These are phyloP conservation scores for Pythium coloratum DNA, from an alignment of 352 stramenopile genomes.

Conservation along the genomic window DNA sequence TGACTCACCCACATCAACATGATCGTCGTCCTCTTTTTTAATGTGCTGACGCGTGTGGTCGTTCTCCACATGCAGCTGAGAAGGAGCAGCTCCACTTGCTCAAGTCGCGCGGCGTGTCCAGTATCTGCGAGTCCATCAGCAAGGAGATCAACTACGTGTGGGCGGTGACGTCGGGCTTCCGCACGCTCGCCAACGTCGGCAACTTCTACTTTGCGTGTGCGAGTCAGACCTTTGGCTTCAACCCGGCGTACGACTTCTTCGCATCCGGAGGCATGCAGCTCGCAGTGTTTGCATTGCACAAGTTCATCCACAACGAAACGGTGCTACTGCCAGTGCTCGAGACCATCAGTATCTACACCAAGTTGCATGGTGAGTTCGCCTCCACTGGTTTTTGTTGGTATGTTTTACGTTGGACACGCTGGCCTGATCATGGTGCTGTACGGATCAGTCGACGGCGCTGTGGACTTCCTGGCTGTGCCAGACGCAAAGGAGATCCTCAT, in stretches of 20 bases:
- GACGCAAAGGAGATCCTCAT: conserved; percentile 64
- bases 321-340: conserved; percentile 68
- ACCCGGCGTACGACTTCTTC: conserved; percentile 69
- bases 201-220: conserved; percentile 82
- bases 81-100: conserved; percentile 64
- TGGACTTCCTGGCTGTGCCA: conserved; percentile 63
- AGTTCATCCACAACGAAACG: conserved; percentile 73
- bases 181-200: conserved; percentile 61
- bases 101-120: conserved; percentile 58
- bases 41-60: no score
- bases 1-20: no score
- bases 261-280: conserved; percentile 62
- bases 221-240: conserved; percentile 62
- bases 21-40: no score
- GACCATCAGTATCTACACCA: conserved; percentile 67
- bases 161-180: conserved; percentile 68
- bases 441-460: conserved; percentile 48
- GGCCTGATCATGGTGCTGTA: not conserved
- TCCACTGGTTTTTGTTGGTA: not conserved
- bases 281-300: conserved; percentile 64
- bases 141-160: conserved; percentile 80
- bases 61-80: conserved; percentile 36
- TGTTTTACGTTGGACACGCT: not conserved
- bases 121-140: conserved; percentile 70
- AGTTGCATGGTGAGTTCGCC: conserved; percentile 51